Evolutionary conservation across 2,329 filamentous ascomycete genomes (phyloP).

Genomic region (Hirsutella minnesotensis): DNA sequence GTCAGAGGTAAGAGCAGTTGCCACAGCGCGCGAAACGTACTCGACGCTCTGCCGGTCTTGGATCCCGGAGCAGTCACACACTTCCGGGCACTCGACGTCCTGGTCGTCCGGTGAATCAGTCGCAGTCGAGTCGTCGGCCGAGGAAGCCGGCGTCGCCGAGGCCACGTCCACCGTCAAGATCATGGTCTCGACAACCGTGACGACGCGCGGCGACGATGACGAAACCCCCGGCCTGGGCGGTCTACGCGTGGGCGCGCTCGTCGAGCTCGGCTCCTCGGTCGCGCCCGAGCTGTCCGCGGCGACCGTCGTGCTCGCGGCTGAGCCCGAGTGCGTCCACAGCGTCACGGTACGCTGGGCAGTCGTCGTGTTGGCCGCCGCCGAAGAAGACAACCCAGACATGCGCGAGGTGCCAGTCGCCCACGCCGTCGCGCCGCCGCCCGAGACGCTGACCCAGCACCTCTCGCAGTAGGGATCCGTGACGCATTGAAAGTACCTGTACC

Average conservation of each 20-base stretch:
- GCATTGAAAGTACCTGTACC: slow-evolving; percentile 25
- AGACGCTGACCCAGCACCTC: slow-evolving; percentile 7
- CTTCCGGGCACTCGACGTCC: neutral
- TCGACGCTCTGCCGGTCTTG: neutral
- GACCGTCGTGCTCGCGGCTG: neutral
- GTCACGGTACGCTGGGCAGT: slow-evolving; percentile 1
- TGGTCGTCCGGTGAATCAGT: neutral
- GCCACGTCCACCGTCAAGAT: neutral
- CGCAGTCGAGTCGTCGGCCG: neutral
- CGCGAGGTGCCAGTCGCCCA: neutral
- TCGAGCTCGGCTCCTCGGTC: slow-evolving; percentile 1
- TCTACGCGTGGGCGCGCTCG: neutral
- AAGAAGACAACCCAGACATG: neutral
- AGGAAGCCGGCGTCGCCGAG: neutral
- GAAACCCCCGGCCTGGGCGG: neutral
- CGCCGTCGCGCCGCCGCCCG: neutral
- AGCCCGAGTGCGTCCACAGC: slow-evolving; percentile 1
- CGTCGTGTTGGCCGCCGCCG: neutral
- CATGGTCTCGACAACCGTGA: slow-evolving; percentile 3
- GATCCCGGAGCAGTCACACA: neutral
- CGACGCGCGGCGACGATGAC: neutral
- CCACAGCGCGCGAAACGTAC: neutral
- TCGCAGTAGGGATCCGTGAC: slow-evolving; percentile 20
- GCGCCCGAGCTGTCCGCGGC: slow-evolving; percentile 1
- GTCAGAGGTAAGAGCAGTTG: neutral